Percentiles rank a stretch among this genome's conserved stretches.
Conservation (phyloP, 306 rosid genomes). For the Trichosanthes truncata region DNA sequence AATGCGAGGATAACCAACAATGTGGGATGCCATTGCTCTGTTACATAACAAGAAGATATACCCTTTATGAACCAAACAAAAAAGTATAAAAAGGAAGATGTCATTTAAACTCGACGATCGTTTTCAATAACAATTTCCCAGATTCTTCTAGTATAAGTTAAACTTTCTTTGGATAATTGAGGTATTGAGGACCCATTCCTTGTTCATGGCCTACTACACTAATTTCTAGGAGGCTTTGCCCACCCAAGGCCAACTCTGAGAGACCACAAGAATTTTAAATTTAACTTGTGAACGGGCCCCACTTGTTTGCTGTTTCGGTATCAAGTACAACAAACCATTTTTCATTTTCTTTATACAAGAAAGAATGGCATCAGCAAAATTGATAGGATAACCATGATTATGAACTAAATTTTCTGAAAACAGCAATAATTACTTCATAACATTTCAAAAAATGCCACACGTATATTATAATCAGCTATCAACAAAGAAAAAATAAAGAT, state of each 20-base stretch:
- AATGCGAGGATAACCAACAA: constrained; percentile 84
- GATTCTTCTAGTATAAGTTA: not conserved
- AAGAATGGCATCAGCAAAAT: not conserved
- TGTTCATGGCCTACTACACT: not conserved
- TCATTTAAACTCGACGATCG: not conserved
- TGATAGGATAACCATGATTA: not conserved
- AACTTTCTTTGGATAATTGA: not conserved
- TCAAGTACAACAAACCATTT: not conserved
- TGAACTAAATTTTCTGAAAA: not conserved
- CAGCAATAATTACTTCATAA: not conserved
- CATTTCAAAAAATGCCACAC: not conserved
- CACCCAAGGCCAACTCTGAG: not conserved
- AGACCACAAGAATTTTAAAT: not conserved
- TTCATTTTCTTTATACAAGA: not conserved
- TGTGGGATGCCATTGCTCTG: constrained; percentile 75
- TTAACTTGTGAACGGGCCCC: not conserved
- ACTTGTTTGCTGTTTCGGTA: not conserved
- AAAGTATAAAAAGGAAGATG: not conserved
- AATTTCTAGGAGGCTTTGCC: not conserved
- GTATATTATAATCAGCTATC: not conserved
- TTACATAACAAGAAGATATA: not conserved
- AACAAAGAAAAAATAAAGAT: not conserved
- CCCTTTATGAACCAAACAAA: not conserved
- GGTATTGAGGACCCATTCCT: not conserved
- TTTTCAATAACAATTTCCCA: not conserved